phyloP scores from a whole-genome alignment of 768 basidiomycete species.

The Lentinula sp. region DNA sequence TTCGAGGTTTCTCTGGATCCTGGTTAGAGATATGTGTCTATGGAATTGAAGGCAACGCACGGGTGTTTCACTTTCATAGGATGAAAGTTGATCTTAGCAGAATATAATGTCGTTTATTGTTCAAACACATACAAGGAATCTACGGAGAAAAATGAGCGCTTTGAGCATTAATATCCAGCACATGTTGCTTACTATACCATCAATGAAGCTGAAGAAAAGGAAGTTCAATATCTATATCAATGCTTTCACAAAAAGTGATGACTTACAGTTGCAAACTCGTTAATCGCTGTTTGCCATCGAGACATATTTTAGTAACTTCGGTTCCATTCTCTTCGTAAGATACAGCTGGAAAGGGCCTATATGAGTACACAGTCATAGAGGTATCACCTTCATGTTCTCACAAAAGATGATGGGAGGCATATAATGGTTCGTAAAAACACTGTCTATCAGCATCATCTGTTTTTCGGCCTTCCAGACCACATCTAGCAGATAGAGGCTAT shows the following conservation, averaged over 20 bases:
- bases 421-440: constrained; percentile 50
- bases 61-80: background rate
- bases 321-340: constrained; percentile 31
- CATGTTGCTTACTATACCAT: background rate
- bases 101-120: background rate
- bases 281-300: constrained; percentile 51
- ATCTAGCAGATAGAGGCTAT: background rate
- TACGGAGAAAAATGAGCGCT: background rate
- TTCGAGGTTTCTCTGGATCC: constrained; percentile 7
- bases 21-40: background rate
- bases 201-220: background rate
- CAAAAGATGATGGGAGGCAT: constrained; percentile 51
- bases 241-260: background rate
- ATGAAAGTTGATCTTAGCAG: background rate
- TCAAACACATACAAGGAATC: background rate
- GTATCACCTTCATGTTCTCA: background rate
- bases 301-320: constrained; percentile 37
- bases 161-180: background rate
- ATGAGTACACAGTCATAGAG: background rate
- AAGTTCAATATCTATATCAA: background rate
- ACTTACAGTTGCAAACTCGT: constrained; percentile 44
- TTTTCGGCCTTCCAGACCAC: constrained; percentile 49
- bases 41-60: background rate
- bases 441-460: constrained; percentile 47
- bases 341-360: constrained; percentile 24